A percentile compares a stretch with the other conserved stretches of the same genome.
Conservation (phyloP, 1,284 basidiomycete genomes). For the Uromyces viciae-fabae region DNA sequence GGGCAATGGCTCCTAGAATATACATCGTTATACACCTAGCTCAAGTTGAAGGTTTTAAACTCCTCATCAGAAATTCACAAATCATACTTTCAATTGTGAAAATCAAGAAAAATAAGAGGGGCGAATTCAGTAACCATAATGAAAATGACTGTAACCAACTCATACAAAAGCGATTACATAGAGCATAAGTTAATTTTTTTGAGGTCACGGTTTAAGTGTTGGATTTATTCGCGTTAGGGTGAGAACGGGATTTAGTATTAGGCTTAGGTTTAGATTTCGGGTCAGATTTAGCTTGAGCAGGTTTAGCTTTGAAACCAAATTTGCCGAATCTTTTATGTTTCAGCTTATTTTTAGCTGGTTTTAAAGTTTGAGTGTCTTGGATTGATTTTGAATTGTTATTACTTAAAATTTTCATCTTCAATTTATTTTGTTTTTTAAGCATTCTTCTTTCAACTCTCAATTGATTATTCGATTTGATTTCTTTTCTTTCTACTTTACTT, state of each 20-base stretch:
- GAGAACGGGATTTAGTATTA: not conserved
- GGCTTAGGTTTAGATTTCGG: not conserved
- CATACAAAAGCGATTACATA: too few species aligned
- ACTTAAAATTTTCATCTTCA: slow-evolving; percentile 19
- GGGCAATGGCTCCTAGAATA: too few species aligned
- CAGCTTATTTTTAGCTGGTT: not conserved
- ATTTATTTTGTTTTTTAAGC: slow-evolving; percentile 63
- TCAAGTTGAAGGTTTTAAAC: too few species aligned
- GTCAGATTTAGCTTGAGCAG: not conserved
- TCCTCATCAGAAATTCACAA: too few species aligned
- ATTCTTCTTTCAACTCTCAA: slow-evolving; percentile 74
- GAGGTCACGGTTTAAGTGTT: too few species aligned
- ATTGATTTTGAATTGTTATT: not conserved
- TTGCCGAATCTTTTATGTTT: not conserved
- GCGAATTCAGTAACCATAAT: too few species aligned
- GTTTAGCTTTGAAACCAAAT: not conserved
- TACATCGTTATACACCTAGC: too few species aligned
- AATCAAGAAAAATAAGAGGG: too few species aligned
- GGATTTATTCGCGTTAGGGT: too few species aligned
- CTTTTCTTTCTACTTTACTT: slow-evolving; percentile 79
- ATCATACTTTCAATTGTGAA: too few species aligned
- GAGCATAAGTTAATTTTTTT: too few species aligned
- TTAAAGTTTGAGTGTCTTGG: not conserved
- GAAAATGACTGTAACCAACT: too few species aligned
- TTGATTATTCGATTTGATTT: slow-evolving; percentile 69